phyloP scores from a whole-genome alignment of 805 yeast species.

The Candida silvicultrix region DNA sequence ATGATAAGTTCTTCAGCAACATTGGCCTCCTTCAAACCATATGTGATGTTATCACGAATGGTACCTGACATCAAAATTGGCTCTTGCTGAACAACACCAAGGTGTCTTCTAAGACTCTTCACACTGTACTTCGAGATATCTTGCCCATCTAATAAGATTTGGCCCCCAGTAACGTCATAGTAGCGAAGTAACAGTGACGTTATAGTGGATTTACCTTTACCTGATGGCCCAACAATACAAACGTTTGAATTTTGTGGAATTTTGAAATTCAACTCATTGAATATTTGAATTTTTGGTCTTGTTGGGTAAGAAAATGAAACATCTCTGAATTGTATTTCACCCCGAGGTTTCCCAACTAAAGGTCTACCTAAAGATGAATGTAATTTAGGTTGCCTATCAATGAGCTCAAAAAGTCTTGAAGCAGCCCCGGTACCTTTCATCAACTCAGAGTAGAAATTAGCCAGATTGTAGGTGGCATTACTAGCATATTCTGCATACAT shows the following conservation, averaged over 20 bases:
- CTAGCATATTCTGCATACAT: conserved; percentile 96
- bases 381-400: conserved; percentile 70
- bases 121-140: conserved; percentile 44
- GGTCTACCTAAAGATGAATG: conserved; percentile 55
- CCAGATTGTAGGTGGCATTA: conserved; percentile 82
- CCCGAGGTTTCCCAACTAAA: conserved; percentile 32
- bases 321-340: conserved; percentile 52
- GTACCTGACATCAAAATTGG: conserved; percentile 78
- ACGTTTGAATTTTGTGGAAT: conserved; percentile 53
- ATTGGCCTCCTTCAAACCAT: conserved; percentile 41
- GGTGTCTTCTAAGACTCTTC: conserved; percentile 45
- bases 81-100: conserved; percentile 75
- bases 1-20: conserved; percentile 47
- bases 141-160: conserved; percentile 42
- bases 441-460: conserved; percentile 87
- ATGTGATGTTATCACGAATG: conserved; percentile 68
- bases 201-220: conserved; percentile 87
- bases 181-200: conserved; percentile 52
- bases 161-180: conserved; percentile 41
- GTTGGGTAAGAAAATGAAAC: conserved; percentile 84
- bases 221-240: conserved; percentile 83
- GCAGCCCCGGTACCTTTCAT: conserved; percentile 99
- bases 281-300: conserved; percentile 58
- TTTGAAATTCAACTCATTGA: conserved; percentile 41
- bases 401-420: conserved; percentile 80